phyloP scores from a whole-genome alignment of 2,329 filamentous ascomycete genomes.

The Plectosphaerella cucumerina region DNA sequence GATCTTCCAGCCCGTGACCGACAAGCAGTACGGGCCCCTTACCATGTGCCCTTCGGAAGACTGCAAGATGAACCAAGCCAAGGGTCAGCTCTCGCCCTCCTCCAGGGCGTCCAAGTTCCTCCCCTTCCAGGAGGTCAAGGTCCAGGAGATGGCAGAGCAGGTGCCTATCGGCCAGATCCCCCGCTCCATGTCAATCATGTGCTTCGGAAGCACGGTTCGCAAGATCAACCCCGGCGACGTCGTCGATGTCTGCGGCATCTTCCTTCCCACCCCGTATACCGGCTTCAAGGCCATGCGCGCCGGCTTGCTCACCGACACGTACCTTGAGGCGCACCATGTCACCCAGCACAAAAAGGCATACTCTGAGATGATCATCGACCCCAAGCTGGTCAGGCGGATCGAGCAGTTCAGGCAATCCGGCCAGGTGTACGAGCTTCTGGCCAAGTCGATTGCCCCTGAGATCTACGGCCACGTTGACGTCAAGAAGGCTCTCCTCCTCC shows the following conservation, averaged over 20 bases:
- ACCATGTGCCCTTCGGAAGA: conserved; percentile 85
- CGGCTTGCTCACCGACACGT: conserved; percentile 94
- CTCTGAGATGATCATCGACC: conserved; percentile 83
- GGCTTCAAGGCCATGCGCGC: conserved; percentile 96
- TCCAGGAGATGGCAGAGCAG: conserved; percentile 98
- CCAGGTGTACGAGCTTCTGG: conserved; percentile 92
- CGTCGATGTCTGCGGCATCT: conserved; percentile 90
- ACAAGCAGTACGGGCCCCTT: conserved; percentile 86
- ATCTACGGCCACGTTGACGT: conserved; percentile 96
- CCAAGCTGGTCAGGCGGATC: conserved; percentile 75
- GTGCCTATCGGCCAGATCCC: conserved; percentile 98
- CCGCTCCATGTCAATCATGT: conserved; percentile 82
- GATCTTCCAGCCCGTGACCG: conserved; percentile 92
- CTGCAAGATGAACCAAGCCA: conserved; percentile 85
- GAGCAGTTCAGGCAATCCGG: conserved; percentile 80
- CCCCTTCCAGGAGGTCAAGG: conserved; percentile 97
- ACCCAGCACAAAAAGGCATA: conserved; percentile 98
- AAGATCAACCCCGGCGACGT: conserved; percentile 92
- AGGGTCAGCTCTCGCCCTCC: conserved; percentile 89
- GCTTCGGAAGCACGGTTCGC: conserved; percentile 80
- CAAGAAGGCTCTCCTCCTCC: conserved; percentile 93
- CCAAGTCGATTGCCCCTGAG: conserved; percentile 93
- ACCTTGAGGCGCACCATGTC: conserved; percentile 89
- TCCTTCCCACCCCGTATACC: conserved; percentile 96
- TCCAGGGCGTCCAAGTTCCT: conserved; percentile 96